Evolutionary conservation across 2,329 filamentous ascomycete species (phyloP).

Genomic region (Alternaria viburni): DNA sequence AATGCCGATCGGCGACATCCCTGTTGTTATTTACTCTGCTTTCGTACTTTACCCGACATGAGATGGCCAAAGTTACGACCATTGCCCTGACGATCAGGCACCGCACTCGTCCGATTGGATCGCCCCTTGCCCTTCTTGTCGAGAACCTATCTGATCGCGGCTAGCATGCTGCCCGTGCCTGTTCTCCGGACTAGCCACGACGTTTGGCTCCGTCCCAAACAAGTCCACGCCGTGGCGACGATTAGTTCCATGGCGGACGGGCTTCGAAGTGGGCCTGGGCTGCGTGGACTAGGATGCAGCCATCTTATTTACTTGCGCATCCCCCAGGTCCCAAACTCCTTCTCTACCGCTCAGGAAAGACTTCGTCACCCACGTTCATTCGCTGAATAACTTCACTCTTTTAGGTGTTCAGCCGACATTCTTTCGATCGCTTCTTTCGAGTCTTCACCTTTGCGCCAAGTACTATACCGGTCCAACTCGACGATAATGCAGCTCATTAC

Average conservation of each 20-base stretch:
- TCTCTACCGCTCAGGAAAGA: conserved; percentile 46
- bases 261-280: conserved; percentile 37
- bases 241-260: conserved; percentile 43
- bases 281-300: conserved; percentile 33
- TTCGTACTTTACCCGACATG: conserved; percentile 34
- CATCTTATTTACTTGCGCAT: conserved; percentile 46
- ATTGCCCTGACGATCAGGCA: conserved; percentile 43
- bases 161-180: conserved; percentile 31
- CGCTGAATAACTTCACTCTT: conserved; percentile 51
- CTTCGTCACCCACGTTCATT: conserved; percentile 45
- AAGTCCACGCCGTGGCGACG: conserved; percentile 40
- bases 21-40: conserved; percentile 39
- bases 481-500: conserved; percentile 45
- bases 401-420: conserved; percentile 48
- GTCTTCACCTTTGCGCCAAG: conserved; percentile 24
- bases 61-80: conserved; percentile 33
- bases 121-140: conserved; percentile 26
- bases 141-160: conserved; percentile 26
- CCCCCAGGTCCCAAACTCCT: conserved; percentile 37
- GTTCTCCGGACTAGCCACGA: conserved; percentile 40
- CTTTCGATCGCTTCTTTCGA: conserved; percentile 35
- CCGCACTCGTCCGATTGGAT: conserved; percentile 38
- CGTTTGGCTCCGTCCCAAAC: conserved; percentile 40
- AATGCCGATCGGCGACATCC: conserved; percentile 26
- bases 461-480: conserved; percentile 17